Conservation (phyloP, 73 alveolate species). For the Paraurostyla sp. region DNA sequence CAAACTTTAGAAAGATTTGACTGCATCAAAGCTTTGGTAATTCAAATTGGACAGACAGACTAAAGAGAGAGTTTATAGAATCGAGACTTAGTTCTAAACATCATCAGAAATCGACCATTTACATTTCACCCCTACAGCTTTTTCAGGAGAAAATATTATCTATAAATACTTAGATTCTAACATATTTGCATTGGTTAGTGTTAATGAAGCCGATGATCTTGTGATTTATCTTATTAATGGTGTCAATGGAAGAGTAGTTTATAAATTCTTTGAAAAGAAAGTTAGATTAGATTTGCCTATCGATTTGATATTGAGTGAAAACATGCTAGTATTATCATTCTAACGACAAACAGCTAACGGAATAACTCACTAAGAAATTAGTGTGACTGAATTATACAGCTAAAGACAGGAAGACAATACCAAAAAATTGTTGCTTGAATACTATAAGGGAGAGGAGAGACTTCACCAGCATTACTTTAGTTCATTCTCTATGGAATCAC, state of each 20-base stretch:
- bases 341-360: slow-evolving; percentile 54
- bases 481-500: slow-evolving; percentile 53
- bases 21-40: slow-evolving; percentile 21
- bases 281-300: slow-evolving; percentile 66
- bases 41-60: not conserved
- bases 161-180: slow-evolving; percentile 74
- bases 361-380: slow-evolving; percentile 51
- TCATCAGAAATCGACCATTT: slow-evolving; percentile 52
- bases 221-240: slow-evolving; percentile 73
- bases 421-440: slow-evolving; percentile 52
- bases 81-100: slow-evolving; percentile 19
- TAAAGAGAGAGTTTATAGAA: slow-evolving; percentile 2
- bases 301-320: slow-evolving; percentile 61
- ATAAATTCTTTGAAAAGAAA: slow-evolving; percentile 66
- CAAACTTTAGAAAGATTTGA: not conserved
- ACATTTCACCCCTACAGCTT: slow-evolving; percentile 64
- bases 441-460: slow-evolving; percentile 55
- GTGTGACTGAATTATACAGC: slow-evolving; percentile 68
- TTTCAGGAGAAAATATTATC: slow-evolving; percentile 68
- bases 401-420: slow-evolving; percentile 46
- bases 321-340: slow-evolving; percentile 55
- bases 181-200: slow-evolving; percentile 70
- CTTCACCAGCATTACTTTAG: slow-evolving; percentile 19
- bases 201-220: slow-evolving; percentile 14
- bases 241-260: slow-evolving; percentile 69